Evolutionary conservation across 2,329 filamentous ascomycete species (phyloP).

Genomic region (Aspergillus hortae): DNA sequence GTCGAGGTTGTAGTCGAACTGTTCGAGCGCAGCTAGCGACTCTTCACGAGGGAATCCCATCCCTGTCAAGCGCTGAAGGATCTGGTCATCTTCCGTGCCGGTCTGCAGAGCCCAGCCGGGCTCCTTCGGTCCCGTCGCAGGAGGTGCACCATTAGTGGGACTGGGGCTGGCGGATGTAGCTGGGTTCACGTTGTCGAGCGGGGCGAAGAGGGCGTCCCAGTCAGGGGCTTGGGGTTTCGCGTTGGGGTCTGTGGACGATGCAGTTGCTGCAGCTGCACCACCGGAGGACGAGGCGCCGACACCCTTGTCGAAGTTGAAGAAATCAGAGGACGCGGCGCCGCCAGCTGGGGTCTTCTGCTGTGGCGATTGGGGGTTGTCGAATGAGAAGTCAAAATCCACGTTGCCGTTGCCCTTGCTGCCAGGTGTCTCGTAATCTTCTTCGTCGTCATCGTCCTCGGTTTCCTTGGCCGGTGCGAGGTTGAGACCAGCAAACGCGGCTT

Average conservation of each 20-base stretch:
- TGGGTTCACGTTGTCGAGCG: slow-evolving; percentile 56
- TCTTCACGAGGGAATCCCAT: slow-evolving; percentile 82
- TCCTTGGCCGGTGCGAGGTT: slow-evolving; percentile 44
- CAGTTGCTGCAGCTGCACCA: slow-evolving; percentile 30
- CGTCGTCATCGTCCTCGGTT: slow-evolving; percentile 59
- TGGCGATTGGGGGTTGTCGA: slow-evolving; percentile 37
- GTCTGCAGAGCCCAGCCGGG: slow-evolving; percentile 68
- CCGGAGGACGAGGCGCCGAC: slow-evolving; percentile 35
- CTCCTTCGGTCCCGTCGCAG: slow-evolving; percentile 16
- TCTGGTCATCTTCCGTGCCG: slow-evolving; percentile 80
- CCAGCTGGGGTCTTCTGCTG: slow-evolving; percentile 23
- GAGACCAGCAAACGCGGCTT: slow-evolving; percentile 45
- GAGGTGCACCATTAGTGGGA: slow-evolving; percentile 13
- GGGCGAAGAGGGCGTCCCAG: slow-evolving; percentile 93
- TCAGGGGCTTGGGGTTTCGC: slow-evolving; percentile 59
- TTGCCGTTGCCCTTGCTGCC: slow-evolving; percentile 26
- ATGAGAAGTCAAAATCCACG: slow-evolving; percentile 45
- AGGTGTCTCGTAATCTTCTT: slow-evolving; percentile 25
- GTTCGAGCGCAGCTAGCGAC: slow-evolving; percentile 78
- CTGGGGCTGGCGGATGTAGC: slow-evolving; percentile 16
- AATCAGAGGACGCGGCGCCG: slow-evolving; percentile 28
- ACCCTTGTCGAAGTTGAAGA: slow-evolving; percentile 37
- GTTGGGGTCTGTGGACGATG: slow-evolving; percentile 37
- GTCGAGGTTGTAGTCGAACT: slow-evolving; percentile 94
- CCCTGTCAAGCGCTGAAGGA: slow-evolving; percentile 79